Base-by-base conservation (phyloP, 768 basidiomycete genomes). In the Tricholoma flavovirens region DNA sequence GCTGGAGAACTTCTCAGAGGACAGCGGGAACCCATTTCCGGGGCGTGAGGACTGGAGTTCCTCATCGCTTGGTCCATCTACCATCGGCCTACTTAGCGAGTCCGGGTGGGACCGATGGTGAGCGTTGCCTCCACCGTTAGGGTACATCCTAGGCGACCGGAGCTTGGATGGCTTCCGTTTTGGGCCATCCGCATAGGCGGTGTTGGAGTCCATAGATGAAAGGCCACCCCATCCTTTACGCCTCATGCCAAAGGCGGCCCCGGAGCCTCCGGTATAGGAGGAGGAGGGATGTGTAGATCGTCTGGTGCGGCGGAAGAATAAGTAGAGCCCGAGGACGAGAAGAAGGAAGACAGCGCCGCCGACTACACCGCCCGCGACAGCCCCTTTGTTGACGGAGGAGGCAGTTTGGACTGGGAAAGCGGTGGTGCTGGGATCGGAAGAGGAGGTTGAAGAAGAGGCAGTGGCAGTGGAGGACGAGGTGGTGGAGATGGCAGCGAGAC, bases 321-420 rank as follows among this genome's bases (percentile, higher is more conserved):
- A 55, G 57, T 73, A 70, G 54, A 74, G 51, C 6, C 70, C 62
- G 14, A 71, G 61, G 19, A 77, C 58, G 4, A 59, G 60, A 26
- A 69, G 61, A 7, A 74, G 42, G 30, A 82, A 53, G 12, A 67
- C 76, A 2, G 75, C 62, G 2, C 73, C 79, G 4, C 80, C 84
- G 3, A 85, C 59, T 17, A 79, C 74, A 22, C 77, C 77, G 1
- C 84, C 86, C 5, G 74, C 77, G 24, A 87, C 78, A 7, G 73
- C 71, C 0, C 75, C 78, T 1, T 69, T 66, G 36, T 77, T 76
- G 6, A 67, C 63, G 4, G 62, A 57, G 14, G 70, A 64, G 6
- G 65, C 49, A 5, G 67, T 55, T 4, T 49, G 22, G 62, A 65
- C 48, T 2, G 70, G 57, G 32, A 55, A 53, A 3, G 26, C 24